A percentile compares a stretch with the other conserved stretches of the same genome.
Conservation (phyloP, 345 rosid genomes). For the Boechera retrofracta region DNA sequence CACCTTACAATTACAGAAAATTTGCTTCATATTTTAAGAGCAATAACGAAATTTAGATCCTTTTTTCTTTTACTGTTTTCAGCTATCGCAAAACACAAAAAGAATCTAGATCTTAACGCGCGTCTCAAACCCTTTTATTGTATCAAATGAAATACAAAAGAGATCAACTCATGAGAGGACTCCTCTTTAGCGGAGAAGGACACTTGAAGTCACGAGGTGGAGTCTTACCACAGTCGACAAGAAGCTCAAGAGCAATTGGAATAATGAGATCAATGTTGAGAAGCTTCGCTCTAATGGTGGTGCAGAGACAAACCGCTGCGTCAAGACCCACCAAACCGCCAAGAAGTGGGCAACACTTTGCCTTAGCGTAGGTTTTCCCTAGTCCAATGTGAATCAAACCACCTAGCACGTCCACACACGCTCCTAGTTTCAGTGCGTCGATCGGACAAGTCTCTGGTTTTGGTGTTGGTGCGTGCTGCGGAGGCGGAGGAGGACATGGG, state of each 20-base stretch:
- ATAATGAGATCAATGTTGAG: conserved; percentile 69
- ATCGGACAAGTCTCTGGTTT: conserved; percentile 68
- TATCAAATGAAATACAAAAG: conserved; percentile 12
- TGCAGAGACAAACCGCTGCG: conserved; percentile 92
- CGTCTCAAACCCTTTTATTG: not conserved
- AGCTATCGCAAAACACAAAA: conserved; percentile 1
- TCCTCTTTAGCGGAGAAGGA: conserved; percentile 30
- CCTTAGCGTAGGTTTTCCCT: conserved; percentile 74
- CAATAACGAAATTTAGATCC: conserved; percentile 3
- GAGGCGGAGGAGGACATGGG: conserved; percentile 50
- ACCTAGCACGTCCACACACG: conserved; percentile 88
- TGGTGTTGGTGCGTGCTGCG: conserved; percentile 50
- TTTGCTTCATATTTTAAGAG: not conserved
- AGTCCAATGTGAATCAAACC: conserved; percentile 79
- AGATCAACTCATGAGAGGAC: conserved; percentile 37
- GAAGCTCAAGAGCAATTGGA: conserved; percentile 85
- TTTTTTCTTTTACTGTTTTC: not conserved
- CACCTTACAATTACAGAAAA: conserved; percentile 31
- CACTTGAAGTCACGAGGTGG: conserved; percentile 82
- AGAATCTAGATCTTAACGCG: conserved; percentile 23
- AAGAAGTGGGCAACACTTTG: conserved; percentile 84
- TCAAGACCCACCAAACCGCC: conserved; percentile 73
- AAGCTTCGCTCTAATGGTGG: conserved; percentile 78
- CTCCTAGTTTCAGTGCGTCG: conserved; percentile 74
- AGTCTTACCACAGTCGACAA: conserved; percentile 77